phyloP scores from a whole-genome alignment of 2,329 filamentous ascomycete genomes.

The Ophiostoma himal-ulmi region DNA sequence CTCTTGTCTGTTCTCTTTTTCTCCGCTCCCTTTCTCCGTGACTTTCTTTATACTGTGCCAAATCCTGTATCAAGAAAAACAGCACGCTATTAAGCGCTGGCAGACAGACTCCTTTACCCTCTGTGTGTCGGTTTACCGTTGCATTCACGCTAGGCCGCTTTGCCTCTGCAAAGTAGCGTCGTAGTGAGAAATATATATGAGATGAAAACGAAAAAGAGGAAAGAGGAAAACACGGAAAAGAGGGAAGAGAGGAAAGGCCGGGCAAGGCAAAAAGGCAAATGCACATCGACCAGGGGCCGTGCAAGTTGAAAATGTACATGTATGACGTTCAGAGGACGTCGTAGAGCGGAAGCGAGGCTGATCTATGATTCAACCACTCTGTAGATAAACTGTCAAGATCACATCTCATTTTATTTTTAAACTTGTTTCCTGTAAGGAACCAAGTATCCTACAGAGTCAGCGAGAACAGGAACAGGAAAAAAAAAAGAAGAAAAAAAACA shows the following conservation, averaged over 20 bases:
- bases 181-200: not conserved
- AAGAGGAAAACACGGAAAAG: not conserved
- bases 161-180: not conserved
- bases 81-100: slow-evolving; percentile 1
- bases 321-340: not conserved
- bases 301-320: not conserved
- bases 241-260: not conserved
- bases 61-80: not conserved
- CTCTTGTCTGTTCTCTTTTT: not conserved
- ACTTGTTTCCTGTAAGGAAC: not conserved
- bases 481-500: not conserved
- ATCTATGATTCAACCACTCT: not conserved
- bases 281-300: not conserved
- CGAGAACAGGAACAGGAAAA: not conserved
- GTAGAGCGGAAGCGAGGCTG: not conserved
- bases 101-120: not conserved
- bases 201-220: not conserved
- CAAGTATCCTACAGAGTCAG: not conserved
- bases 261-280: not conserved
- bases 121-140: not conserved
- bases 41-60: not conserved
- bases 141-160: not conserved
- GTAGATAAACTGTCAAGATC: not conserved
- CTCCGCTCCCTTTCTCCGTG: not conserved
- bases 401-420: not conserved